A percentile compares a stretch with the other conserved stretches of the same genome.
Conservation (phyloP, 495 filamentous ascomycete species). For the Pyrenula aspistea region DNA sequence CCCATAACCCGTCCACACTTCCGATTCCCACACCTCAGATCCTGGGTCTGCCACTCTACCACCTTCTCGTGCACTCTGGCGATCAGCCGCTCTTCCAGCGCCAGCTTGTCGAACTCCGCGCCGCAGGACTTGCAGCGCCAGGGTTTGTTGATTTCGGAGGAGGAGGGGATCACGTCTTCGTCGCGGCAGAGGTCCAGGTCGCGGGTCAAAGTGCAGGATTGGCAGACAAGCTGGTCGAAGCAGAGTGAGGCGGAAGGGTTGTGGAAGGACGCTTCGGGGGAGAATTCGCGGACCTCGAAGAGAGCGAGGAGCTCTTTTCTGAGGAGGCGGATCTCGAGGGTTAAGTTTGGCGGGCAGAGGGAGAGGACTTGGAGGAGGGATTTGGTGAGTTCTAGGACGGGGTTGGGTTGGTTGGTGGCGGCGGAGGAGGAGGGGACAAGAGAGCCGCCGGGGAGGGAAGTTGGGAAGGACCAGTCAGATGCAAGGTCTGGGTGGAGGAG, state of each 20-base stretch:
- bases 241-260: constrained; percentile 72
- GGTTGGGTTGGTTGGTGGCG: constrained; percentile 59
- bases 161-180: constrained; percentile 59
- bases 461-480: constrained; percentile 77
- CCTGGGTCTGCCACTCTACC: constrained; percentile 77
- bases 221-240: constrained; percentile 67
- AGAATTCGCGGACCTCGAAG: constrained; percentile 92
- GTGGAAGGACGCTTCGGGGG: constrained; percentile 68
- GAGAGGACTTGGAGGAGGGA: constrained; percentile 80
- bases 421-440: constrained; percentile 5
- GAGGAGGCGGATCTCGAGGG: constrained; percentile 71
- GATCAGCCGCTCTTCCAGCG: constrained; percentile 75
- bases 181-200: constrained; percentile 95
- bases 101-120: constrained; percentile 59
- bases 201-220: constrained; percentile 73
- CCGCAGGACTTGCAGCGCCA: constrained; percentile 77
- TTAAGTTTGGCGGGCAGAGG: constrained; percentile 69
- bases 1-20: constrained; percentile 28
- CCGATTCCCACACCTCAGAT: constrained; percentile 61
- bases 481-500: constrained; percentile 81
- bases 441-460: constrained; percentile 58
- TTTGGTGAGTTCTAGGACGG: constrained; percentile 82
- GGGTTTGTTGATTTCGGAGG: constrained; percentile 25
- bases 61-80: constrained; percentile 61
- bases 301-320: constrained; percentile 79